A percentile compares a stretch with the other conserved stretches of the same genome.
Conservation (phyloP, 306 rosid genomes). For the Citrullus mucosospermus region DNA sequence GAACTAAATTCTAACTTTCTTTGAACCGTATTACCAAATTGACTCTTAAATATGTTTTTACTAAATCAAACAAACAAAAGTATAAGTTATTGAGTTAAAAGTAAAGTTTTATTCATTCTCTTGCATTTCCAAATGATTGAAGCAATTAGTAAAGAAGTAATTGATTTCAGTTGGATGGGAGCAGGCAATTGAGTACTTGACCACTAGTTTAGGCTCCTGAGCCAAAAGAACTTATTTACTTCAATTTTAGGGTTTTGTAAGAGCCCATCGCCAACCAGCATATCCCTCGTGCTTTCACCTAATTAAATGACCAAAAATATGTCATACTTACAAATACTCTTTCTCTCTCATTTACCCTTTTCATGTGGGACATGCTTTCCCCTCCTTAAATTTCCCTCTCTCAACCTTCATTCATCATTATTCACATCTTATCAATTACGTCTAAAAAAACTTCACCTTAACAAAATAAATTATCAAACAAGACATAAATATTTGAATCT, state of each 20-base stretch:
- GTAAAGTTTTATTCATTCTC: too few relatives aligned
- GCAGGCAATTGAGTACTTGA: neutral
- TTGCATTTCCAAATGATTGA: neutral
- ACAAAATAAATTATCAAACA: neutral
- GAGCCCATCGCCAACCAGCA: neutral
- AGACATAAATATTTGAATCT: neutral
- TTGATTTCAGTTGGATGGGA: neutral
- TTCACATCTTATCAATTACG: neutral
- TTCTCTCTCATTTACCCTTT: constrained; percentile 33
- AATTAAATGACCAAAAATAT: constrained; percentile 8
- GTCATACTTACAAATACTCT: neutral
- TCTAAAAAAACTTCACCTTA: too few relatives aligned
- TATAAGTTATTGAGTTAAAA: too few relatives aligned
- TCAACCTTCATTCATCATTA: neutral
- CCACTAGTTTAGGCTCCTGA: neutral
- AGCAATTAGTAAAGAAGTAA: neutral
- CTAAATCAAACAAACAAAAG: too few relatives aligned
- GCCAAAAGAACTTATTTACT: neutral
- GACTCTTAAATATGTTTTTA: too few relatives aligned
- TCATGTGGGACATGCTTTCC: constrained; percentile 42
- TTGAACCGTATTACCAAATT: too few relatives aligned
- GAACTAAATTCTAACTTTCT: too few relatives aligned
- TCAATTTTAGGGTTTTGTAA: neutral
- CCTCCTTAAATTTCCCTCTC: constrained; percentile 18
- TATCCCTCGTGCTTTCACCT: constrained; percentile 49